Base-by-base conservation (phyloP, 2,329 filamentous ascomycete genomes). In the Tolypocladium ovalisporum region DNA sequence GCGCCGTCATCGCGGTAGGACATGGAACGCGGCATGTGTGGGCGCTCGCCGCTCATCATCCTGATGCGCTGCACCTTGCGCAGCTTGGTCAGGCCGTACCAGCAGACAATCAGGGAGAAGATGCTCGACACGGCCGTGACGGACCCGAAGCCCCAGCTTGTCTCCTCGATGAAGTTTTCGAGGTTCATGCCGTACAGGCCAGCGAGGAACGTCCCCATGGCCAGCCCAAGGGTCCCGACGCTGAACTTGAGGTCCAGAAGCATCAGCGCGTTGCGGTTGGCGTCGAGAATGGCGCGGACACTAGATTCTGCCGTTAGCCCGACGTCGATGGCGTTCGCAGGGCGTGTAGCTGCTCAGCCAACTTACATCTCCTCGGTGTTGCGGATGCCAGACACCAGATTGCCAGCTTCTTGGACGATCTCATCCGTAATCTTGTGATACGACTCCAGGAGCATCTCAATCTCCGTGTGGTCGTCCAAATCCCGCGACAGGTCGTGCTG, bases 171-270 rank as follows among this genome's bases (percentile, higher is more conserved):
- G 72, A 97, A 97, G 74, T 97, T 97, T 70, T 97, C 95, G 62
- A 99, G 78, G 76, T 99, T 99, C 92, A 97, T 97, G 65, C 94
- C 94, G 79, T 97, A 99, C n/a, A 99, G 84, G n/a, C 92, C 92
- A 10, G 94, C 95, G 66, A 97, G 82, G 69, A 97, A 95, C 54
- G 94, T 97, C 57, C 94, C 94, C 69, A 92, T 90, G 56, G 90
- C 93, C 53, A 97, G 84, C n/a, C 92, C 91, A 5, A 99, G 83
- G 1, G 94, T 97, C 58, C 91, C 90, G 59, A 99, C 92, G 68
- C 89, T 94, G 75, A 97, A 96, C 70, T 96, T 96, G 65, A 99
- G 85, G 62, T 97, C 94, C 36, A 97, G 82, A 22, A 99, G 80
- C 94, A 99, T 99, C 63, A 99, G 88, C 10, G 91, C 89, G 76